Conservation (phyloP, 305 asterid species). For the Fraxinus albicans region DNA sequence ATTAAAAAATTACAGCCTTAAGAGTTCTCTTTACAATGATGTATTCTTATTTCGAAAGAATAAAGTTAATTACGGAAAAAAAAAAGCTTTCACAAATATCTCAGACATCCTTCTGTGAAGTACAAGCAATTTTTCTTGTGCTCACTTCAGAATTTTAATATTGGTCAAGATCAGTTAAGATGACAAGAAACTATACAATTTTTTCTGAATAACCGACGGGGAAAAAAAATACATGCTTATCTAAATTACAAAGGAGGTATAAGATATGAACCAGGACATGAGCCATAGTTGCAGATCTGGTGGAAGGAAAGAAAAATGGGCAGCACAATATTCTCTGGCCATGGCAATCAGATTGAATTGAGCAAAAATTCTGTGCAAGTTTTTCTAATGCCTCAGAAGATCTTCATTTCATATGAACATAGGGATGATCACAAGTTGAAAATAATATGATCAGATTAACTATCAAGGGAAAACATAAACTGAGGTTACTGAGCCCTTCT, state of each 20-base stretch:
- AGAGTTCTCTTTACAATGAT: not conserved
- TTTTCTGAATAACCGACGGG: not conserved
- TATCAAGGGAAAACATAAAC: not conserved
- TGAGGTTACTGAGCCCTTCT: not conserved
- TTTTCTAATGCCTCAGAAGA: not conserved
- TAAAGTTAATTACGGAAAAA: not conserved
- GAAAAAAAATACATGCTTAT: not conserved
- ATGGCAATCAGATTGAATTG: not conserved
- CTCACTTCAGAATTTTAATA: not conserved
- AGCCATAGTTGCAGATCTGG: not conserved
- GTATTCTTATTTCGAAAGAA: not conserved
- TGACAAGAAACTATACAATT: not conserved
- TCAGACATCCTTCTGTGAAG: constrained; percentile 14
- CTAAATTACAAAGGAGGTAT: not conserved
- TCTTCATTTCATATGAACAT: not conserved
- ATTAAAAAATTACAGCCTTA: not conserved
- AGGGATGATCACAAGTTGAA: not conserved
- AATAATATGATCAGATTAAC: not conserved
- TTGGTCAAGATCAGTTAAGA: not conserved
- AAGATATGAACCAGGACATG: not conserved
- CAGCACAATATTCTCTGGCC: not conserved
- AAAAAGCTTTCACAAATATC: constrained; percentile 2
- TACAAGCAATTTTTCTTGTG: not conserved
- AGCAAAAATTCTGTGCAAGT: not conserved
- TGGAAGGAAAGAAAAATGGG: not conserved